phyloP scores from a whole-genome alignment of 1,284 basidiomycete genomes.

The Pyrrhoderma noxium region DNA sequence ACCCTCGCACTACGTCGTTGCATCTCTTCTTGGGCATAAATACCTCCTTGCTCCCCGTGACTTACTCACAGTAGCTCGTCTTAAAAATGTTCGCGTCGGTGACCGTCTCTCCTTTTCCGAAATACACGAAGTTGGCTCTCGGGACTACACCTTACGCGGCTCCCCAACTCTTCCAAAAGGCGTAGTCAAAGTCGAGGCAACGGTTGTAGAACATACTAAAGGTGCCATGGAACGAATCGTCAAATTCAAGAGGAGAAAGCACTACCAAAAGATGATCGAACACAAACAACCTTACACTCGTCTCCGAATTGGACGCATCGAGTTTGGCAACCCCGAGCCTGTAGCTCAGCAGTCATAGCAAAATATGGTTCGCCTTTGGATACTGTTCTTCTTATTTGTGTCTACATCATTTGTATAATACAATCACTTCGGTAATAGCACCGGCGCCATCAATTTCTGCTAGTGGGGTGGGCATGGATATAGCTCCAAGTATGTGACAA shows the following conservation, averaged over 20 bases:
- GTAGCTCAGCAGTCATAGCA: conserved; percentile 6
- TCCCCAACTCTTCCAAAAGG: conserved; percentile 40
- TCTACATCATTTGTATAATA: not conserved
- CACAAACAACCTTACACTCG: conserved; percentile 94
- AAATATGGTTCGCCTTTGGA: conserved; percentile 15
- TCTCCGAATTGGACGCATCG: conserved; percentile 73
- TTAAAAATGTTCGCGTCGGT: conserved; percentile 77
- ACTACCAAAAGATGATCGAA: conserved; percentile 76
- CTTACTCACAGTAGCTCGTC: conserved; percentile 84
- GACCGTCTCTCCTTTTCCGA: conserved; percentile 80
- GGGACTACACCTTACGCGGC: conserved; percentile 82
- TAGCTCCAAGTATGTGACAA: too few relatives aligned
- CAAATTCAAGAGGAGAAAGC: conserved; percentile 98
- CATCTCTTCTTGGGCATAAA: conserved; percentile 81
- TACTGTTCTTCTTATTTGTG: conserved; percentile 6
- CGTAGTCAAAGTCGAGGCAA: conserved; percentile 72
- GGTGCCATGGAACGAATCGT: conserved; percentile 84
- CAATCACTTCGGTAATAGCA: not conserved
- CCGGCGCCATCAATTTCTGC: too few relatives aligned
- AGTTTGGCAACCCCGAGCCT: conserved; percentile 23
- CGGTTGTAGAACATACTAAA: conserved; percentile 95
- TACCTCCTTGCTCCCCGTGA: conserved; percentile 88
- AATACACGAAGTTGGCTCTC: conserved; percentile 90
- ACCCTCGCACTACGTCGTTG: conserved; percentile 84
- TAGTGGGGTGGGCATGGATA: too few relatives aligned